Evolutionary conservation across 2,329 filamentous ascomycete species (phyloP), one percentile per base, ranked within the genome.

Genomic region (Tricladium varicosporioides): DNA sequence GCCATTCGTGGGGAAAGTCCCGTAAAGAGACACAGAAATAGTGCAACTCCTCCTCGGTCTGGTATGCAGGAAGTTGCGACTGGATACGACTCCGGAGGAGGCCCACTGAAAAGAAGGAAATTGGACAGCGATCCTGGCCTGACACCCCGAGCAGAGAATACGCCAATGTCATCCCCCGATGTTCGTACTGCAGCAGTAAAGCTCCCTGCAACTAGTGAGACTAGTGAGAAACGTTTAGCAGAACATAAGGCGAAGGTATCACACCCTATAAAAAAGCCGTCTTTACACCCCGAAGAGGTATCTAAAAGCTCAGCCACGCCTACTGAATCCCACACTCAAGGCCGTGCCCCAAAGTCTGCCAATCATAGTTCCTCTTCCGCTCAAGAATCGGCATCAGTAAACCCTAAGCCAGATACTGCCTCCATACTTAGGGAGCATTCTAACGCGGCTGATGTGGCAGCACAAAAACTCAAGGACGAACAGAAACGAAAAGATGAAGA

Each of bases 11-110:
- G 77, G 13, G 83, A 86, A 22, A 74, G 72, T 52, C 72, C 80
- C 5, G 69, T 75, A n/a, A 87, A 87, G 69, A 76, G 84, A 44
- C 81, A 81, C 63, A 77, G 84, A 27, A 75, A 76, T 31, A 87
- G 84, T 62, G 76, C 79, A 50, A 85, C 84, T 0, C 83, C 84
- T 1, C 80, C 84, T 27, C 72, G 74, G 31, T 64, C 64, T 13
- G 56, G 61, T 19, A 64, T 62, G 47, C 75, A 75, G n/a, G 79
- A 76, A 57, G 74, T 76, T 16, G 74, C 72, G 1, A 48, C 56
- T 19, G 80, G 83, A 13, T 83, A 80, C 63, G 82, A 84, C 32
- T 75, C 76, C 31, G 67, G 69, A 43, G 82, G 84, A 53, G 75
- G 67, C 8, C 77, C 82, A 14, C 60, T 74, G 15, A 87, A 87